A percentile compares a stretch with the other conserved stretches of the same genome.
phyloP scores from a whole-genome alignment of 176 grass and related monocot species.

The Phragmites australis region DNA sequence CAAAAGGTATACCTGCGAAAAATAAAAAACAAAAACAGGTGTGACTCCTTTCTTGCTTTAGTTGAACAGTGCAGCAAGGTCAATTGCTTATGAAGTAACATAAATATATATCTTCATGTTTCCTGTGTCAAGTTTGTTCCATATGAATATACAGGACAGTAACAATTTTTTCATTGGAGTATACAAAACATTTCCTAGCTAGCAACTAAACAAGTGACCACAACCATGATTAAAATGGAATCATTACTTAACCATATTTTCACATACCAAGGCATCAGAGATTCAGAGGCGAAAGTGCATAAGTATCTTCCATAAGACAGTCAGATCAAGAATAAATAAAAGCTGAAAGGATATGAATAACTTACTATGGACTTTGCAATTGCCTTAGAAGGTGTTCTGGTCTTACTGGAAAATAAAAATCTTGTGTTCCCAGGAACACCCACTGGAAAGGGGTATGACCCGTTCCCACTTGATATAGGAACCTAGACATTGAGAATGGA shows the following conservation, averaged over 20 bases:
- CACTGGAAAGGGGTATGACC: constrained; percentile 81
- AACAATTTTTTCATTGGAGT: constrained; percentile 16
- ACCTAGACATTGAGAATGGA: constrained; percentile 53
- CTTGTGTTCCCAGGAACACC: constrained; percentile 77
- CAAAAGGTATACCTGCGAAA: constrained; percentile 84
- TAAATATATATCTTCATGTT: constrained; percentile 16
- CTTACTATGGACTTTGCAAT: constrained; percentile 96
- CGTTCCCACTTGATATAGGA: constrained; percentile 81
- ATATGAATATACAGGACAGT: constrained; percentile 5
- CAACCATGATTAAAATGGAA: constrained; percentile 15
- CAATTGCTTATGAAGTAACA: constrained; percentile 26
- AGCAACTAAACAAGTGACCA: neutral
- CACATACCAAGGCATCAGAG: neutral
- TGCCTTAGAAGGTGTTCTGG: constrained; percentile 70
- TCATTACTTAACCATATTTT: neutral
- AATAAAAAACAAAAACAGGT: neutral
- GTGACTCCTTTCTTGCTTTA: neutral
- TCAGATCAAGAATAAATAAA: constrained; percentile 4
- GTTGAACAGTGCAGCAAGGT: constrained; percentile 19
- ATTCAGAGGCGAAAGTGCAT: neutral
- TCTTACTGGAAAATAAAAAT: constrained; percentile 88
- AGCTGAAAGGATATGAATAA: constrained; percentile 10
- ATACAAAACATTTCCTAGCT: neutral
- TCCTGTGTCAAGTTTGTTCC: constrained; percentile 1
- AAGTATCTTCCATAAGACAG: neutral